These are phyloP conservation scores for Physaria fendleri DNA, from an alignment of 345 rosid genomes.

Conservation along the genomic window DNA sequence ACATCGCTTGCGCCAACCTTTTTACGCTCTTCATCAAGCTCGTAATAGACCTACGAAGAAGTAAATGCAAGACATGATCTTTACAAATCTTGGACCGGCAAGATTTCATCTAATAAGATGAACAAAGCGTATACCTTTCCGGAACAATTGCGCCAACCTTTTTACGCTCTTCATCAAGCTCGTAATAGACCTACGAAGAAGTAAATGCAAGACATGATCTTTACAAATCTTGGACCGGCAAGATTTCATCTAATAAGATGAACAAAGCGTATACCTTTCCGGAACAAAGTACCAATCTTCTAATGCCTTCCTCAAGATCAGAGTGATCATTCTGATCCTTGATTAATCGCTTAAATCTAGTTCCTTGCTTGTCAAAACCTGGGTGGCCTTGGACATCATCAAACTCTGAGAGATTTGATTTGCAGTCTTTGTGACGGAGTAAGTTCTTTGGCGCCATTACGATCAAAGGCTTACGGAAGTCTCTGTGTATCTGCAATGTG, in stretches of 20 bases:
- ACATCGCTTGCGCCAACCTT: constrained; percentile 44
- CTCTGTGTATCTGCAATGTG: constrained; percentile 64
- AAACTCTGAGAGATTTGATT: constrained; percentile 87
- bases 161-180: constrained; percentile 62
- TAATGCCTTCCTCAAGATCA: constrained; percentile 74
- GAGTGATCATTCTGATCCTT: constrained; percentile 83
- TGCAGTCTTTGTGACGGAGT: constrained; percentile 88
- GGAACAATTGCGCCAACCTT: constrained; percentile 38
- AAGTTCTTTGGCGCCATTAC: constrained; percentile 90
- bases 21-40: constrained; percentile 62
- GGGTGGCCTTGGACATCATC: constrained; percentile 95
- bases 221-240: background rate
- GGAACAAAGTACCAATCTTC: constrained; percentile 86
- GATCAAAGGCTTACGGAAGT: constrained; percentile 82
- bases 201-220: background rate
- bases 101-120: no score
- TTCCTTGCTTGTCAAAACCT: constrained; percentile 95
- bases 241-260: background rate
- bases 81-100: background rate
- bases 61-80: background rate
- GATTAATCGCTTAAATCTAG: constrained; percentile 84
- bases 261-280: constrained; percentile 54
- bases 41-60: constrained; percentile 46
- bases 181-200: constrained; percentile 46
- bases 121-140: no score